Percentiles rank a stretch among this genome's conserved stretches.
Evolutionary conservation across 306 rosid genomes (phyloP).

Genomic region (peach (Prunus persica)): DNA sequence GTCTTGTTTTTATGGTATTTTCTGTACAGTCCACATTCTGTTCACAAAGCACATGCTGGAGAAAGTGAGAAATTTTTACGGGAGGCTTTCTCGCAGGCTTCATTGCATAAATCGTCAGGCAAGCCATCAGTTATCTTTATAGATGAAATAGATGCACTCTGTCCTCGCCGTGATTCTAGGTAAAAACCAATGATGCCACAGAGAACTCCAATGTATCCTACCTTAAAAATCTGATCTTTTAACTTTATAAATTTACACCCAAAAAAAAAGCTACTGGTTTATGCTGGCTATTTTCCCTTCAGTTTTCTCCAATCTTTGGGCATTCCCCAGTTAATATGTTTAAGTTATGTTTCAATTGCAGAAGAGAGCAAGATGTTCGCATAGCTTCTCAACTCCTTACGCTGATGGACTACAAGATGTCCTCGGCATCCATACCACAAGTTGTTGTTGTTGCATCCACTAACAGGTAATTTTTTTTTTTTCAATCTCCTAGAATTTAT

Average conservation of each 20-base stretch:
- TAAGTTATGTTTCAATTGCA: conserved; percentile 37
- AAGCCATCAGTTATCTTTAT: conserved; percentile 74
- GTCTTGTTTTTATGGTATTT: conserved; percentile 7
- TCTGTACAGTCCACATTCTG: conserved; percentile 68
- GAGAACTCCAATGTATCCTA: not conserved
- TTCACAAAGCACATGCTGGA: conserved; percentile 67
- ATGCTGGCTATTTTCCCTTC: not conserved
- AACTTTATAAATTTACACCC: too few relatives aligned
- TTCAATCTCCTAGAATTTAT: not conserved
- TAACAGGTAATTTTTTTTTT: conserved; percentile 52
- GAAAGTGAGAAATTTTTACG: conserved; percentile 80
- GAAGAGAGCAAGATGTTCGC: conserved; percentile 80
- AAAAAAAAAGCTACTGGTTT: not conserved
- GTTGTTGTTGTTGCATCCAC: conserved; percentile 90
- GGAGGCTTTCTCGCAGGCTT: conserved; percentile 78
- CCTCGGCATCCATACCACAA: conserved; percentile 43
- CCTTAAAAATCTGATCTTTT: not conserved
- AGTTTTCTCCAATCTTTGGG: not conserved
- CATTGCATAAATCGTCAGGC: conserved; percentile 51
- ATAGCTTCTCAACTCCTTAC: conserved; percentile 68
- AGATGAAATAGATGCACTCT: conserved; percentile 86
- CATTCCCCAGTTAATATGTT: not conserved
- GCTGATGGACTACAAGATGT: conserved; percentile 68
- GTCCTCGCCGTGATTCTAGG: conserved; percentile 86
- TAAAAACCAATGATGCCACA: conserved; percentile 21